Percentiles rank a stretch among this genome's conserved stretches.
Conservation (phyloP, 2,329 filamentous ascomycete genomes). For the Ophiostoma montium region DNA sequence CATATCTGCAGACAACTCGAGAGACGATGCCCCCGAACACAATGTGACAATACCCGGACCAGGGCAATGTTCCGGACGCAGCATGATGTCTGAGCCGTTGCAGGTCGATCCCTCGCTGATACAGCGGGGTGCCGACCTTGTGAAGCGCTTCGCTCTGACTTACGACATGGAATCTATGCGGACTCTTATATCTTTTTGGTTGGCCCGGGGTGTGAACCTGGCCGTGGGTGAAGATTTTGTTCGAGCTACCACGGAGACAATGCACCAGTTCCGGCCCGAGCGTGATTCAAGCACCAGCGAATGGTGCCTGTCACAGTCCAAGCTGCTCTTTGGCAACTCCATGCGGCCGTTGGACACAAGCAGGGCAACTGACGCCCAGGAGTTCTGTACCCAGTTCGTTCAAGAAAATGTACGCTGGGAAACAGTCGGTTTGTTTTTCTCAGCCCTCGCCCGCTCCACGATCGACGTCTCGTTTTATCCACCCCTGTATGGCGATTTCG, state of each 20-base stretch:
- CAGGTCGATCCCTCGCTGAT: not conserved
- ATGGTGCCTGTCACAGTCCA: not conserved
- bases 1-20: not conserved
- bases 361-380: not conserved
- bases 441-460: not conserved
- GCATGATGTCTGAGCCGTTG: not conserved
- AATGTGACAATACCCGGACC: not conserved
- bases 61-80: not conserved
- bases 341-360: not conserved
- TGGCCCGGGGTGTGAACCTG: not conserved
- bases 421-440: not conserved
- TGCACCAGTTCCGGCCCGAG: not conserved
- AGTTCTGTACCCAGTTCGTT: not conserved
- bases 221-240: slow-evolving; percentile 1
- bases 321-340: not conserved
- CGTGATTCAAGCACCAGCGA: not conserved
- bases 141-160: not conserved
- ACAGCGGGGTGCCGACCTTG: not conserved
- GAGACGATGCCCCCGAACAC: not conserved
- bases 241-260: not conserved
- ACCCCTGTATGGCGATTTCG: not conserved
- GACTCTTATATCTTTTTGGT: not conserved
- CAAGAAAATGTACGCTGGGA: not conserved
- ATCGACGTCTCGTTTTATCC: slow-evolving; percentile 1
- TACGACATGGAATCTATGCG: slow-evolving; percentile 1